These are phyloP conservation scores for Gomphus bonarii DNA, from an alignment of 1,284 basidiomycete genomes.

Conservation along the genomic window DNA sequence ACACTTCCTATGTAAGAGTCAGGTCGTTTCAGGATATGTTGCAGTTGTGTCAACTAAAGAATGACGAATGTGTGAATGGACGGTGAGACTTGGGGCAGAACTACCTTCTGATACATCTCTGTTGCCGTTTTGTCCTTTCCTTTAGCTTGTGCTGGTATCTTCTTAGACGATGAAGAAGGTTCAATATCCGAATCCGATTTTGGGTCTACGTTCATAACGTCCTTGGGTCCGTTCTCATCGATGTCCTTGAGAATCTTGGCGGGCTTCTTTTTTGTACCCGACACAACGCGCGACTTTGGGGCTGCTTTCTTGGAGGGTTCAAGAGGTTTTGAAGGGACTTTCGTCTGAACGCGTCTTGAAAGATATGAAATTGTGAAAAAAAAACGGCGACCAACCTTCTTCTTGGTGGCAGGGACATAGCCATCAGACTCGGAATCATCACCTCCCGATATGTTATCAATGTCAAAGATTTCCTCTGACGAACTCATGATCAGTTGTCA, in stretches of 20 bases:
- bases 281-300: slow-evolving; percentile 28
- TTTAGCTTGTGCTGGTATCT: slow-evolving; percentile 22
- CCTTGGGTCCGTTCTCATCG: slow-evolving; percentile 44
- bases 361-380: slow-evolving; percentile 3
- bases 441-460: slow-evolving; percentile 47
- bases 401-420: slow-evolving; percentile 51
- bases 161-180: slow-evolving; percentile 16
- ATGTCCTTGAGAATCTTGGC: slow-evolving; percentile 48
- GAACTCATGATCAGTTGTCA: slow-evolving; percentile 31
- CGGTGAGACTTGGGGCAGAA: slow-evolving; percentile 14
- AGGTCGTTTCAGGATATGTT: slow-evolving; percentile 93
- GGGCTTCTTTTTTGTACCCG: slow-evolving; percentile 56
- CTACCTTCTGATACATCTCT: slow-evolving; percentile 87
- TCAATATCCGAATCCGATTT: slow-evolving; percentile 34
- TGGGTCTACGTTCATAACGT: slow-evolving; percentile 25
- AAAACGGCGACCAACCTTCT: slow-evolving; percentile 19
- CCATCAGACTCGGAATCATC: slow-evolving; percentile 51
- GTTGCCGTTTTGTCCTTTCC: slow-evolving; percentile 79
- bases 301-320: slow-evolving; percentile 32
- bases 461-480: slow-evolving; percentile 31
- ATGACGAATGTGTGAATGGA: background rate
- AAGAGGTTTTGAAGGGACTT: slow-evolving; percentile 14
- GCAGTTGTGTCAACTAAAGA: slow-evolving; percentile 82
- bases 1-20: slow-evolving; percentile 98
- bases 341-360: slow-evolving; percentile 2